Evolutionary conservation across 257 asterid species (phyloP).

Genomic region (Plantago elongata): DNA sequence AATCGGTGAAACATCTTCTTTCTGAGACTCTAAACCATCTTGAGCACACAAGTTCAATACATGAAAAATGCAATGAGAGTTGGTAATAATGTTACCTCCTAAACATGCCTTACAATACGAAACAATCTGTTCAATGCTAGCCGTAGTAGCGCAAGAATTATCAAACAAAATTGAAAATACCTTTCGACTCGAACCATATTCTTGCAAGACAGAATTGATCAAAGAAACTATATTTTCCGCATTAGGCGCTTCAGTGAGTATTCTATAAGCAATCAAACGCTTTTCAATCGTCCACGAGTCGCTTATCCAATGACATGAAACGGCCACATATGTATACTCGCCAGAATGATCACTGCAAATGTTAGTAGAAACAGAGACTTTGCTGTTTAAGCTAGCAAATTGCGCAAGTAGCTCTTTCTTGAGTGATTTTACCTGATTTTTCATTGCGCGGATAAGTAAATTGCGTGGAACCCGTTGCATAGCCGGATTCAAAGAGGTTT

Average conservation of each 20-base stretch:
- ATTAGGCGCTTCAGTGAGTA: neutral
- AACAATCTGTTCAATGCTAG: neutral
- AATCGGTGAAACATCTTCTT: no score
- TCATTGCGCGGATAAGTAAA: neutral
- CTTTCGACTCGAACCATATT: neutral
- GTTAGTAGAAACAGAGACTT: neutral
- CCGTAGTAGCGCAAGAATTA: neutral
- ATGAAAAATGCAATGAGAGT: no score
- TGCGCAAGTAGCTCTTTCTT: neutral
- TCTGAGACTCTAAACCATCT: no score
- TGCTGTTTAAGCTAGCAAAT: neutral
- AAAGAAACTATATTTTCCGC: neutral
- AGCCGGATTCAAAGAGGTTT: neutral
- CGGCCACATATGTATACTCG: neutral
- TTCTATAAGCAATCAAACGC: neutral
- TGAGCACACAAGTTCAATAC: no score
- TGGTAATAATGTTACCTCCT: no score
- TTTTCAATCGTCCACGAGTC: neutral
- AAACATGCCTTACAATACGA: no score
- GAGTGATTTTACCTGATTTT: neutral
- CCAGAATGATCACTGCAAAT: slow-evolving; percentile 2
- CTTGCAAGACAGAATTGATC: neutral
- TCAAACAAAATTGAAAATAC: neutral
- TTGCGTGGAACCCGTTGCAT: neutral
- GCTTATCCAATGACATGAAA: neutral